Percentiles rank a stretch among this genome's conserved stretches.
These are phyloP conservation scores for Endocarpon pusillum DNA, from an alignment of 495 filamentous ascomycete genomes.

Conservation along the genomic window DNA sequence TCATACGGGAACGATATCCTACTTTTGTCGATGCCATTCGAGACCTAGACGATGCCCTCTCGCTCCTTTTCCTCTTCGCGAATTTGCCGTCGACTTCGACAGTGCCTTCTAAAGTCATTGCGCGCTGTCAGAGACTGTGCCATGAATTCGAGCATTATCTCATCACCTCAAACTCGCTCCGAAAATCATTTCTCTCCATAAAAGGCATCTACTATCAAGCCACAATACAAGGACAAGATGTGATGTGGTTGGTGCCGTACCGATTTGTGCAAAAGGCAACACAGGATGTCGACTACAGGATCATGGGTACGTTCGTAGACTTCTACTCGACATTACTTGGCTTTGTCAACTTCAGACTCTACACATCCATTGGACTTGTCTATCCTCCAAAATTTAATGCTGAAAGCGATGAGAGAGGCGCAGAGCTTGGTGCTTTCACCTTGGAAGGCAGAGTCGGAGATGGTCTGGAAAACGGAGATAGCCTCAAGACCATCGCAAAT, in stretches of 20 bases:
- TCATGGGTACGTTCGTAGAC: constrained; percentile 97
- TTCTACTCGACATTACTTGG: constrained; percentile 94
- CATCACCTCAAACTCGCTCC: constrained; percentile 72
- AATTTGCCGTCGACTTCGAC: constrained; percentile 79
- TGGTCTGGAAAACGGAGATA: constrained; percentile 34
- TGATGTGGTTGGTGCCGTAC: constrained; percentile 94
- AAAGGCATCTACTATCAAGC: constrained; percentile 99
- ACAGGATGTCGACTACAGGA: constrained; percentile 88
- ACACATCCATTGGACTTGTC: constrained; percentile 74
- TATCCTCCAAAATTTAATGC: constrained; percentile 91
- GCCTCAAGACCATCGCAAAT: constrained; percentile 27
- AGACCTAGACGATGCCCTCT: constrained; percentile 91
- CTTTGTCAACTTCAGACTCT: constrained; percentile 89
- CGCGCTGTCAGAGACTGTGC: constrained; percentile 75
- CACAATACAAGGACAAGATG: constrained; percentile 93
- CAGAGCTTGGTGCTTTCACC: constrained; percentile 80
- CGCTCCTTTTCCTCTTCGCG: constrained; percentile 91
- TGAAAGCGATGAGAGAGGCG: constrained; percentile 70
- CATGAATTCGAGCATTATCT: constrained; percentile 96
- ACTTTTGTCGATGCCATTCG: constrained; percentile 89
- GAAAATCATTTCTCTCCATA: constrained; percentile 93
- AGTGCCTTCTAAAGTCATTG: constrained; percentile 83
- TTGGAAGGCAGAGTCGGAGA: constrained; percentile 52
- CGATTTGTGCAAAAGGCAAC: constrained; percentile 87
- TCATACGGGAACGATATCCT: constrained; percentile 94